Evolutionary conservation across 176 grass and related monocot species (phyloP).

Genomic region (Dendrocalamus sinicus): DNA sequence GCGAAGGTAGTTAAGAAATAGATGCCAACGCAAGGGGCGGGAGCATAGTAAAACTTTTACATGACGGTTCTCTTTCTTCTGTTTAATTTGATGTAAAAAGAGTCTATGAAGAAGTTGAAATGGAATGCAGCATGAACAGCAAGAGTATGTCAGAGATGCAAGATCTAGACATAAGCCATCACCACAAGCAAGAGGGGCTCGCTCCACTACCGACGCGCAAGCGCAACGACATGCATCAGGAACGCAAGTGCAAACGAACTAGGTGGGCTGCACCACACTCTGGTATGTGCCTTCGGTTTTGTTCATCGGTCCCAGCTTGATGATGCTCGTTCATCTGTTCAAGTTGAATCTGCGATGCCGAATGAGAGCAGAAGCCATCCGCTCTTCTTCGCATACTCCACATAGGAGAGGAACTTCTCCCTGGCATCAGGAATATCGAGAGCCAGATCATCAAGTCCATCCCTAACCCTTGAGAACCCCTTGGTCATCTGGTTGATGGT

Average conservation of each 20-base stretch:
- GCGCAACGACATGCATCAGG: constrained; percentile 26
- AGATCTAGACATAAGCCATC: constrained; percentile 58
- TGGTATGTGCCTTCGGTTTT: constrained; percentile 32
- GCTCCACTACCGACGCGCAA: constrained; percentile 45
- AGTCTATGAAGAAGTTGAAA: constrained; percentile 54
- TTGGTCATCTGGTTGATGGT: constrained; percentile 96
- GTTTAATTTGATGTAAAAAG: constrained; percentile 49
- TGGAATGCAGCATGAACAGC: constrained; percentile 44
- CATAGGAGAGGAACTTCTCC: constrained; percentile 72
- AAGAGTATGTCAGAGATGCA: constrained; percentile 51
- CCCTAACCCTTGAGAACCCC: constrained; percentile 84
- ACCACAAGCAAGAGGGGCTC: constrained; percentile 50
- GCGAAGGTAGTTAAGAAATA: neutral
- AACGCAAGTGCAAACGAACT: constrained; percentile 32
- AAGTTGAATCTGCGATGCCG: constrained; percentile 29
- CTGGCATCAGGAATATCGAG: constrained; percentile 89
- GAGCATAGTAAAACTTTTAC: constrained; percentile 5
- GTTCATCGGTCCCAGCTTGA: constrained; percentile 18
- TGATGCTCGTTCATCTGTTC: constrained; percentile 34
- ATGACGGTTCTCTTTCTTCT: neutral
- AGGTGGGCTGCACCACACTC: constrained; percentile 12
- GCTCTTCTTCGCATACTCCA: constrained; percentile 61
- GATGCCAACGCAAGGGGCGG: neutral
- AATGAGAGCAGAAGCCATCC: constrained; percentile 76
- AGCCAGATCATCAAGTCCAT: constrained; percentile 90